phyloP scores from a whole-genome alignment of 1,284 basidiomycete genomes.

The Ceratobasidium sp. region DNA sequence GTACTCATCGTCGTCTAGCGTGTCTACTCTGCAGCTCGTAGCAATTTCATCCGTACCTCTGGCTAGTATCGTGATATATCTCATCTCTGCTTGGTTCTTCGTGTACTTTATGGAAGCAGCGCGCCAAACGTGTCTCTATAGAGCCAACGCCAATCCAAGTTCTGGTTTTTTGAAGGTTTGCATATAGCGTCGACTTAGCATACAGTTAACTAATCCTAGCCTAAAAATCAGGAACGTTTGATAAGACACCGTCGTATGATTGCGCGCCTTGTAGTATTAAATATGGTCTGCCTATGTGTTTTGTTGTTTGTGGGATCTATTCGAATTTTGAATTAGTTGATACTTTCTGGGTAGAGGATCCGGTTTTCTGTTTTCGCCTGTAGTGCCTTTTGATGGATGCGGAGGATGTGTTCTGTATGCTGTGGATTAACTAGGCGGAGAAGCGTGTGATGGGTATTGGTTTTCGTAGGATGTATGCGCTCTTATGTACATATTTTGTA shows the following conservation, averaged over 20 bases:
- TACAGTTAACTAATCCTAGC: background rate
- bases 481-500: background rate
- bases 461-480: background rate
- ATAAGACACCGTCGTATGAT: background rate
- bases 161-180: background rate
- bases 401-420: too few relatives aligned
- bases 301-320: background rate
- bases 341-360: too few relatives aligned
- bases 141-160: background rate
- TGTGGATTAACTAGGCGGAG: background rate
- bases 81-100: background rate
- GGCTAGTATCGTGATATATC: background rate
- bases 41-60: background rate
- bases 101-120: slow-evolving; percentile 1
- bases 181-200: too few relatives aligned
- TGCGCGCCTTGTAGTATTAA: background rate
- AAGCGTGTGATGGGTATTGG: too few relatives aligned
- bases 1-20: background rate
- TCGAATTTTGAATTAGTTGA: background rate
- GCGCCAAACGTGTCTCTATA: background rate
- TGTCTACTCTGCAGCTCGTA: background rate
- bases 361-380: too few relatives aligned
- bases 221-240: background rate
- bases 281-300: background rate
- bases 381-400: too few relatives aligned